Conservation (phyloP, 192 early-diverging fungal genomes). For the Coemansia sp. region DNA sequence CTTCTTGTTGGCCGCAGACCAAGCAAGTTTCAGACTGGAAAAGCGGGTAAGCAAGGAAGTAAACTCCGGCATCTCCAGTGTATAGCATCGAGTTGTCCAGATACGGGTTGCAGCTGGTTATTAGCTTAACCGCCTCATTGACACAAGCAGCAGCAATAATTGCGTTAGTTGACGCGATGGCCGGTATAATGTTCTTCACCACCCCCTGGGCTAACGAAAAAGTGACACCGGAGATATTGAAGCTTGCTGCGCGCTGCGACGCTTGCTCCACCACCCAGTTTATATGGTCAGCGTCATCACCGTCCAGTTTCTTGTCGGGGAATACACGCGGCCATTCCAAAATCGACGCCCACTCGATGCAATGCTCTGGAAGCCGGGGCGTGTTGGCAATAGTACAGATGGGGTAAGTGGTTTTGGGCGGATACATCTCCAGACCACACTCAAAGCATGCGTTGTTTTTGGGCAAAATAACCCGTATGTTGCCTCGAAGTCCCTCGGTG, state of each 20-base stretch:
- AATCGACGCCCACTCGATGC: constrained; percentile 94
- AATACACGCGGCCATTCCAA: constrained; percentile 88
- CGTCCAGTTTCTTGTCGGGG: constrained; percentile 73
- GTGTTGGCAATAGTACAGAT: constrained; percentile 99
- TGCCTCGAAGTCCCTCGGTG: constrained; percentile 95
- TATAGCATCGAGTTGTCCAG: constrained; percentile 98
- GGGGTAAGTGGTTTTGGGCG: constrained; percentile 84
- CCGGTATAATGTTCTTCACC: constrained; percentile 98
- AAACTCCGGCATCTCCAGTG: constrained; percentile 85
- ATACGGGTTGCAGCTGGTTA: constrained; percentile 69
- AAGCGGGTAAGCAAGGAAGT: constrained; percentile 85
- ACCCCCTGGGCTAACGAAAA: constrained; percentile 93
- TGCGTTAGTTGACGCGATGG: constrained; percentile 90
- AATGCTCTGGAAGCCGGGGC: constrained; percentile 95
- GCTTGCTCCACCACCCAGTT: constrained; percentile 72
- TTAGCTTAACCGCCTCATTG: constrained; percentile 92
- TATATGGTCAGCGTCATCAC: constrained; percentile 75
- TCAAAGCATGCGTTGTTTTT: constrained; percentile 88
- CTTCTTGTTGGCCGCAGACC: constrained; percentile 74
- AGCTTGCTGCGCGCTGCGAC: constrained; percentile 66
- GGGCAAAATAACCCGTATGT: constrained; percentile 89
- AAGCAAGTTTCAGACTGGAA: constrained; percentile 83
- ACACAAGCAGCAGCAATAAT: constrained; percentile 84
- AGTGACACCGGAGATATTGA: constrained; percentile 83
- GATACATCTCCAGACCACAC: constrained; percentile 90